Conservation (phyloP, 805 yeast genomes). For the Wickerhamiella shivajii region DNA sequence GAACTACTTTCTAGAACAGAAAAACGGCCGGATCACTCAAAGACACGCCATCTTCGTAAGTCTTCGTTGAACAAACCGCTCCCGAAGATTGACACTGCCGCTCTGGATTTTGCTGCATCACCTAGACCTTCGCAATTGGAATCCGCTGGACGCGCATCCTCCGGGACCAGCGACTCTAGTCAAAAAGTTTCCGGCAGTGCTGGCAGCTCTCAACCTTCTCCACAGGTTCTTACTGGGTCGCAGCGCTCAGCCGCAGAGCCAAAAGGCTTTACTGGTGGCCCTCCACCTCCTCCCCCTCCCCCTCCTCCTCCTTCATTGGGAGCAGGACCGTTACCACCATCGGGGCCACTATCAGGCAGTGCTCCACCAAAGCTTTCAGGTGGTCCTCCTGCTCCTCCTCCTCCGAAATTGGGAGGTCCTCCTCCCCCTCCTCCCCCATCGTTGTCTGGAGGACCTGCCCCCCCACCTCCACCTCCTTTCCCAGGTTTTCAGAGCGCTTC, state of each 20-base stretch:
- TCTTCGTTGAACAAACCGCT: constrained; percentile 2
- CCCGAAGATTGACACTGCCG: no score
- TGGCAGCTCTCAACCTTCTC: no score
- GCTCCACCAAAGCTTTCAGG: constrained; percentile 9
- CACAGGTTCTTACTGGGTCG: no score
- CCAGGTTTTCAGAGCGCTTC: constrained; percentile 12
- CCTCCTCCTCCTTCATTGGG: constrained; percentile 25
- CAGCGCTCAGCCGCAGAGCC: no score
- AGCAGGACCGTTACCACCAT: constrained; percentile 13
- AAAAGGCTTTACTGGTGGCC: no score
- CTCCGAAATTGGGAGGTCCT: constrained; percentile 11
- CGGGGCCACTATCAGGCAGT: background rate
- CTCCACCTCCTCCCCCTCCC: constrained; percentile 22
- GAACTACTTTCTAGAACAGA: no score
- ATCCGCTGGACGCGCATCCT: background rate
- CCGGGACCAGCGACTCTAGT: constrained; percentile 13
- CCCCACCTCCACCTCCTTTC: constrained; percentile 19
- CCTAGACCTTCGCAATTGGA: background rate
- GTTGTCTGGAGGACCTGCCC: constrained; percentile 8
- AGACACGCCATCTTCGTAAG: no score
- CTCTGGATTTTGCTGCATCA: no score
- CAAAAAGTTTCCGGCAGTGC: background rate
- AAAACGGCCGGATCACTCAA: no score
- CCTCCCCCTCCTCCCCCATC: constrained; percentile 18
- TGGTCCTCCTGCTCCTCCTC: constrained; percentile 25